Percentiles rank a stretch among this genome's conserved stretches.
Conservation (phyloP, 305 asterid species). For the Solanum hybrid region DNA sequence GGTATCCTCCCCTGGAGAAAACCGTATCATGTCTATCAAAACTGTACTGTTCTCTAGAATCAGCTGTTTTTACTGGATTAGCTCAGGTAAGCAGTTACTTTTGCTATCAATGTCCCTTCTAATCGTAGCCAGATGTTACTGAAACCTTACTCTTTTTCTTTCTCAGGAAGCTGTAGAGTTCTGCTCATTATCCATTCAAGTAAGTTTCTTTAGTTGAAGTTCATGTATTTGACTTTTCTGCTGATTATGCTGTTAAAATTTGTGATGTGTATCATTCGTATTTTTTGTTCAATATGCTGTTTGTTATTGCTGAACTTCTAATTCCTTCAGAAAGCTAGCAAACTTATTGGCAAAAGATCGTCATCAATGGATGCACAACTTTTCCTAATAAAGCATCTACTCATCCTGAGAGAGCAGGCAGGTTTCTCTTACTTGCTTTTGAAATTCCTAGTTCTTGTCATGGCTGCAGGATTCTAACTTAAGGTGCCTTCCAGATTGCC, state of each 20-base stretch:
- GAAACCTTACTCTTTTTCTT: constrained; percentile 9
- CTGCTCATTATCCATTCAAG: constrained; percentile 90
- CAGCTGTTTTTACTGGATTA: constrained; percentile 89
- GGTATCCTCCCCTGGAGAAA: constrained; percentile 99
- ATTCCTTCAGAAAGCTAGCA: constrained; percentile 82
- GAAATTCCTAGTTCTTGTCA: neutral
- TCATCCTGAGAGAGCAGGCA: constrained; percentile 88
- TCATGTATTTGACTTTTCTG: constrained; percentile 3
- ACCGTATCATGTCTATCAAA: constrained; percentile 90
- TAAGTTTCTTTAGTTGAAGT: constrained; percentile 16
- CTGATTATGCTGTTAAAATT: constrained; percentile 4
- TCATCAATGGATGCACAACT: constrained; percentile 89
- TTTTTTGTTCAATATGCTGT: constrained; percentile 3
- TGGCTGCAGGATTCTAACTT: constrained; percentile 13
- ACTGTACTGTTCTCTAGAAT: constrained; percentile 80
- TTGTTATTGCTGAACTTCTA: constrained; percentile 15
- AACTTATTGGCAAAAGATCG: constrained; percentile 60
- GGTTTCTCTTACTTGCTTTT: constrained; percentile 12
- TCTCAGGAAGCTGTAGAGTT: constrained; percentile 92
- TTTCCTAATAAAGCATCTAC: constrained; percentile 86
- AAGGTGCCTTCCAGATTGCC: constrained; percentile 64
- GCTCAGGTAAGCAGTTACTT: constrained; percentile 63
- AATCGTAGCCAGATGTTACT: neutral
- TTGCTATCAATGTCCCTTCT: constrained; percentile 11
- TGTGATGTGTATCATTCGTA: constrained; percentile 7